Percentiles rank a stretch among this genome's conserved stretches.
Evolutionary conservation across 2,329 filamentous ascomycete species (phyloP).

Genomic region (Paracamarosporium sp.): DNA sequence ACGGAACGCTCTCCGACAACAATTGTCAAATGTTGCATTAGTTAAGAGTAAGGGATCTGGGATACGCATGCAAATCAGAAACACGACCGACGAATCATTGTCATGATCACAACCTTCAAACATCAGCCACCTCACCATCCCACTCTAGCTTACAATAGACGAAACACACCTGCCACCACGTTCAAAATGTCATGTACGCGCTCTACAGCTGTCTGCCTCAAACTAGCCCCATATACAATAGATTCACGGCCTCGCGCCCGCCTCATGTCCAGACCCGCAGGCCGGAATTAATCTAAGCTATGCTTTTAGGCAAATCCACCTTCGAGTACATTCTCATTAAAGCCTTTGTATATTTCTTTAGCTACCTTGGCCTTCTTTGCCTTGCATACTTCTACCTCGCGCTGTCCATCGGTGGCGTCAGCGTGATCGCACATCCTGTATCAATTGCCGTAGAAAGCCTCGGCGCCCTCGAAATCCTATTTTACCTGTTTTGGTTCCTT

Average conservation of each 20-base stretch:
- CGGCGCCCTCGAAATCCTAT: conserved; percentile 55
- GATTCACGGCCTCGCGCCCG: not conserved
- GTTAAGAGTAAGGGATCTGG: not conserved
- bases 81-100: not conserved
- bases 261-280: not conserved
- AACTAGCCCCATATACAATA: not conserved
- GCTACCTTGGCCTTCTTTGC: conserved; percentile 54
- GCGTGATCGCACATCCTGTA: conserved; percentile 22
- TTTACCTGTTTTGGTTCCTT: conserved; percentile 59
- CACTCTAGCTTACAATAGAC: not conserved
- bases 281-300: not conserved
- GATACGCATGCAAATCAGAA: not conserved
- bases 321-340: conserved; percentile 50
- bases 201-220: not conserved
- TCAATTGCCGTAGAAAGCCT: conserved; percentile 46
- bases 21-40: not conserved
- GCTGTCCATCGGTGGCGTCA: conserved; percentile 32
- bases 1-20: not conserved
- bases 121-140: not conserved
- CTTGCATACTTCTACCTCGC: conserved; percentile 46
- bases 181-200: not conserved
- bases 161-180: not conserved
- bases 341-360: conserved; percentile 52
- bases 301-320: conserved; percentile 34
- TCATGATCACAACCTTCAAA: not conserved